Conservation (phyloP, 495 filamentous ascomycete genomes). For the Copromyces sp. region DNA sequence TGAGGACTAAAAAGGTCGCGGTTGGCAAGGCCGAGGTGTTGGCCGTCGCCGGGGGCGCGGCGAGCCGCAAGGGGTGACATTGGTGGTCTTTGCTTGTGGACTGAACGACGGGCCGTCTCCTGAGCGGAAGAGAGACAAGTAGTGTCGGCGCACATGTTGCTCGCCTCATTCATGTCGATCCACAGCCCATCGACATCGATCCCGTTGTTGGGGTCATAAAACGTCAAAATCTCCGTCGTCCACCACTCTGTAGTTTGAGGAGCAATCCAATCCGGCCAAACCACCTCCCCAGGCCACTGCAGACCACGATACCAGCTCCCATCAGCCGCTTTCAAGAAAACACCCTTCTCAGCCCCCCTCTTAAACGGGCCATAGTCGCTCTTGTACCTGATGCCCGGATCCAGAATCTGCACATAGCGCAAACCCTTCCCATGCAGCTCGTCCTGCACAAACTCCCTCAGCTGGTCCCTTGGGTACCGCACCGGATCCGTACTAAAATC, state of each 20-base stretch:
- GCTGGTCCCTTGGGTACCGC: conserved; percentile 54
- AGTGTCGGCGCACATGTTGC: conserved; percentile 18
- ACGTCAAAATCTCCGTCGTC: conserved; percentile 58
- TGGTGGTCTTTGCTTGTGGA: background rate
- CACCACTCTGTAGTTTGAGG: conserved; percentile 58
- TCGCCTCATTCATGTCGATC: conserved; percentile 66
- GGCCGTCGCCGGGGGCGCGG: background rate
- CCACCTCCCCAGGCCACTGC: conserved; percentile 78
- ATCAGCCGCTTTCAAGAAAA: conserved; percentile 56
- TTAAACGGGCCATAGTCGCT: conserved; percentile 52
- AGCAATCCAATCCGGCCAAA: conserved; percentile 80
- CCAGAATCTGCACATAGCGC: conserved; percentile 78
- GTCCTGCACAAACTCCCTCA: conserved; percentile 52
- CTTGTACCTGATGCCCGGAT: conserved; percentile 62
- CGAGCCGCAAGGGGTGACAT: background rate
- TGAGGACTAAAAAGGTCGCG: conserved; percentile 59
- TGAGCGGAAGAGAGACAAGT: background rate
- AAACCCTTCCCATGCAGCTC: conserved; percentile 64
- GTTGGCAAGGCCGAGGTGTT: conserved; percentile 43
- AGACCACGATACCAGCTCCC: conserved; percentile 62
- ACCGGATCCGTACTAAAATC: conserved; percentile 68
- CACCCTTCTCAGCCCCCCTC: conserved; percentile 46
- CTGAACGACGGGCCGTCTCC: background rate
- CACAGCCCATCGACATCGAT: conserved; percentile 79
- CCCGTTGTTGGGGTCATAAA: conserved; percentile 56